phyloP scores from a whole-genome alignment of 2,329 filamentous ascomycete genomes.

The Didymella keratinophila region DNA sequence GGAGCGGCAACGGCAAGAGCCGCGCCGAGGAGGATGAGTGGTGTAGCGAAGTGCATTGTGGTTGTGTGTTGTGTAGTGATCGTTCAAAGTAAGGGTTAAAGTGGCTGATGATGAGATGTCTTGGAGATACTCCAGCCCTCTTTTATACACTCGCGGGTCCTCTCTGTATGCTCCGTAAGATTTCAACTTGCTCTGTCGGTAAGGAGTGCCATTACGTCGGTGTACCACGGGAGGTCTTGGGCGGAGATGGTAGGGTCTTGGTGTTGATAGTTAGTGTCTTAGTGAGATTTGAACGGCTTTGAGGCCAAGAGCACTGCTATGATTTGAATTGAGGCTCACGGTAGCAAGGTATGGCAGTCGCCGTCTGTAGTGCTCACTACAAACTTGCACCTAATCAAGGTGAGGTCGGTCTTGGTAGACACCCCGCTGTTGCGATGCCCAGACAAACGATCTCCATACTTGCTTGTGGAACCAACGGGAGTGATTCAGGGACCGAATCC shows the following conservation, averaged over 20 bases:
- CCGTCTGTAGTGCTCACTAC: slow-evolving; percentile 2
- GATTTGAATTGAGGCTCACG: slow-evolving; percentile 21
- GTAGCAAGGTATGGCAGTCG: background rate
- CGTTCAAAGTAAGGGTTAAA: slow-evolving; percentile 1
- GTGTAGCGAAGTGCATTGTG: slow-evolving; percentile 35
- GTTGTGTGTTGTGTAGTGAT: slow-evolving; percentile 1
- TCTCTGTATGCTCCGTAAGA: slow-evolving; percentile 5
- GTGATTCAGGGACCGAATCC: slow-evolving; percentile 5
- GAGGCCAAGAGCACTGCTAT: slow-evolving; percentile 27
- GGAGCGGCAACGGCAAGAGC: slow-evolving; percentile 35
- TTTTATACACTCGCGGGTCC: slow-evolving; percentile 31
- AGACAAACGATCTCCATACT: slow-evolving; percentile 12
- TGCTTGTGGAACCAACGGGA: slow-evolving; percentile 8
- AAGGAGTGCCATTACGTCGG: slow-evolving; percentile 28
- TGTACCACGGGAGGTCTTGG: slow-evolving; percentile 16
- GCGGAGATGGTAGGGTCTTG: slow-evolving; percentile 23
- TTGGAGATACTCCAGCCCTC: background rate
- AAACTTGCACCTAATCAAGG: slow-evolving; percentile 3
- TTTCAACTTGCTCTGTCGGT: background rate
- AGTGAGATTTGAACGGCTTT: slow-evolving; percentile 10
- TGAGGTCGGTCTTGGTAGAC: slow-evolving; percentile 3
- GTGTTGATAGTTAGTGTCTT: slow-evolving; percentile 22
- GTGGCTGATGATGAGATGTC: slow-evolving; percentile 15
- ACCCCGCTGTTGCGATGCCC: slow-evolving; percentile 6
- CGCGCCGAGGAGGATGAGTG: slow-evolving; percentile 30